Percentiles rank a stretch among this genome's conserved stretches.
These are phyloP conservation scores for Candida oleophila DNA, from an alignment of 805 yeast genomes.

Conservation along the genomic window DNA sequence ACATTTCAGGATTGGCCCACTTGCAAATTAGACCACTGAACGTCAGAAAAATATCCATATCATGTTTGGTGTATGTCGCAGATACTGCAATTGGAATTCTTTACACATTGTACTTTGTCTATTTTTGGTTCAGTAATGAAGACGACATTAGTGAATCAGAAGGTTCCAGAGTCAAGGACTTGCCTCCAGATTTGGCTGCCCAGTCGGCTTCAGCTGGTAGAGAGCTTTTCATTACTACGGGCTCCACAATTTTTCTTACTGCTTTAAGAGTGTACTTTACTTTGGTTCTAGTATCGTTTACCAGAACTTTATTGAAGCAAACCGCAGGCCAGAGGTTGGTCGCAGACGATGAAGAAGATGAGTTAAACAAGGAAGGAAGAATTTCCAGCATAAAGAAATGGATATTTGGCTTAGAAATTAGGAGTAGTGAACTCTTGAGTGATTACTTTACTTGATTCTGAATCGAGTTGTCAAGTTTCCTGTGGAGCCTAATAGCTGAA, in stretches of 20 bases:
- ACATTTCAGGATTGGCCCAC: constrained; percentile 54
- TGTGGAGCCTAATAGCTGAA: too few species aligned
- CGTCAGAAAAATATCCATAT: constrained; percentile 60
- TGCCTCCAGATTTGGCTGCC: constrained; percentile 22
- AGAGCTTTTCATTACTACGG: constrained; percentile 56
- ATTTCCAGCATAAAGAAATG: constrained; percentile 19
- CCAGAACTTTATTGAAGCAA: constrained; percentile 52
- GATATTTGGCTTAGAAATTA: constrained; percentile 28
- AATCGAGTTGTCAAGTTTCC: too few species aligned
- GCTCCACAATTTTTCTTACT: constrained; percentile 48
- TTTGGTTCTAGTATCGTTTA: constrained; percentile 56
- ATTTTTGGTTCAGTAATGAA: constrained; percentile 67
- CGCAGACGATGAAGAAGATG: constrained; percentile 28
- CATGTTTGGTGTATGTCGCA: constrained; percentile 57
- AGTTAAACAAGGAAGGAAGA: constrained; percentile 19
- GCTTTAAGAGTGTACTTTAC: constrained; percentile 59
- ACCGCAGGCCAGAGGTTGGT: constrained; percentile 21
- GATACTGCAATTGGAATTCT: constrained; percentile 69
- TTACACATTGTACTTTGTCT: constrained; percentile 72
- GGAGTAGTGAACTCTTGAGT: constrained; percentile 27
- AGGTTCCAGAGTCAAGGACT: background rate
- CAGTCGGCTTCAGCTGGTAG: constrained; percentile 63
- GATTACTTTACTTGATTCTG: constrained; percentile 16
- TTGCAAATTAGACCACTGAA: constrained; percentile 46
- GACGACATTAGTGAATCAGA: constrained; percentile 23